Evolutionary conservation across 805 yeast genomes (phyloP), one percentile per base, ranked within the genome.

Genomic region (Barnettozyma sucrosica): DNA sequence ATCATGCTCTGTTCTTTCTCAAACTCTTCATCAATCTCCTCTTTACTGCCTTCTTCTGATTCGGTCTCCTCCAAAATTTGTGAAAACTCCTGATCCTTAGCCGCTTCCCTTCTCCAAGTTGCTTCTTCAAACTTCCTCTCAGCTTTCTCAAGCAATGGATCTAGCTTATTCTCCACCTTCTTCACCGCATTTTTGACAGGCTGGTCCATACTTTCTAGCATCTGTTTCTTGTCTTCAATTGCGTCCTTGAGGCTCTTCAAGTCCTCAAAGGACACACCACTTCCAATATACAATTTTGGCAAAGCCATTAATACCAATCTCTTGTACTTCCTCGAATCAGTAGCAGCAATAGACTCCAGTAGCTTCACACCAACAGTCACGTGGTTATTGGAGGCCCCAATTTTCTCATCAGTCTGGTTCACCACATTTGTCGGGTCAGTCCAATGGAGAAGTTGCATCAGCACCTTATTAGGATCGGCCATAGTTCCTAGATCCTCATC

Each of bases 381-480:
- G 52, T 85, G 93, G 6, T 78, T 66, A 10, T 73, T 62, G 36
- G 78, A 76, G n/a, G 57, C 57, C 4, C 58, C 59, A 3, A 71
- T 64, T 2, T 67, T 74, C 3, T 67, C 76, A 6, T 70, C 69
- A 1, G 70, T 55, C 37, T 68, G 65, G 49, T 77, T 75, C 3
- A 80, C 88, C 8, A 83, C 66, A 52, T 80, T 77, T 39, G 69
- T 66, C 6, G 96, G 95, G 61, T 89, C 92, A 18, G 95, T 84
- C 96, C 97, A 88, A 57, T 81, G 79, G 21, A 85, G 69, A 41
- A 92, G 65, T 56, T 87, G 95, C 53, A 82, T 89, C 28, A 84
- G 66, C 3, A 85, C 76, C 9, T 70, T 69, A 11, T 73, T 66
- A 0, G 88, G 84, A 3, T 67, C 48, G 2, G 63, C 52, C 41